Evolutionary conservation across 1,284 basidiomycete species (phyloP).

Genomic region (Apiotrichum gracile): DNA sequence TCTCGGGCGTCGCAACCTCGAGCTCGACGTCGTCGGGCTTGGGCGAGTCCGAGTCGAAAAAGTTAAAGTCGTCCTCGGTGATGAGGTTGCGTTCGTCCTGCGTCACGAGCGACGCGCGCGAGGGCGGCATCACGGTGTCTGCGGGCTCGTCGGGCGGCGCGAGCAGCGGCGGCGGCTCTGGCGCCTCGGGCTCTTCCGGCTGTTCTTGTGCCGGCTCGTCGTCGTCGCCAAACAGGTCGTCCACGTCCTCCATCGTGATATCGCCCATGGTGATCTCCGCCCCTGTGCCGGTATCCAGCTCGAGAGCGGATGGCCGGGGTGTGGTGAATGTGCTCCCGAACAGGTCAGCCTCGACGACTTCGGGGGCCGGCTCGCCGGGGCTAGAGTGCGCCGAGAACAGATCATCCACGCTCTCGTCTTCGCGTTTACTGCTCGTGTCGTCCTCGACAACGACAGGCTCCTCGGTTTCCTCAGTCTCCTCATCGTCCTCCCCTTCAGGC

Average conservation of each 20-base stretch:
- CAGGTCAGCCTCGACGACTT: conserved; percentile 1
- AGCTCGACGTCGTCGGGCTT: neutral
- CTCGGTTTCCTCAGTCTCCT: conserved; percentile 11
- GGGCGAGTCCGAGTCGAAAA: conserved; percentile 45
- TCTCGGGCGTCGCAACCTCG: conserved; percentile 2
- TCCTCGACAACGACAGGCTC: conserved; percentile 9
- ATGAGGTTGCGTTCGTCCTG: conserved; percentile 10
- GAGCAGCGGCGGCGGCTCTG: neutral
- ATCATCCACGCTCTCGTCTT: conserved; percentile 25
- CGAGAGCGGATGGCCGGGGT: conserved; percentile 2
- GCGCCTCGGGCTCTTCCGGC: neutral
- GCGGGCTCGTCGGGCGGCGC: neutral
- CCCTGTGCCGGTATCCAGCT: neutral
- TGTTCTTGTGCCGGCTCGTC: neutral
- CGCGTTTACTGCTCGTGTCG: conserved; percentile 16
- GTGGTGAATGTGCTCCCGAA: conserved; percentile 8
- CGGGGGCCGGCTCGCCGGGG: conserved; percentile 2
- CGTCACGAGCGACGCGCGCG: neutral
- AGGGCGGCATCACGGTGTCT: neutral
- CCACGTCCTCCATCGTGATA: conserved; percentile 10
- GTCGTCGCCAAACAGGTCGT: conserved; percentile 20
- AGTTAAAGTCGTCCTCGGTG: conserved; percentile 45
- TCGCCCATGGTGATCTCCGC: neutral
- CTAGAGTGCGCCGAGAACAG: conserved; percentile 32
- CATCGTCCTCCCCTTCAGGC: conserved; percentile 5